phyloP scores from a whole-genome alignment of 1,284 basidiomycete genomes.

The Kalmanozyma brasiliensis region DNA sequence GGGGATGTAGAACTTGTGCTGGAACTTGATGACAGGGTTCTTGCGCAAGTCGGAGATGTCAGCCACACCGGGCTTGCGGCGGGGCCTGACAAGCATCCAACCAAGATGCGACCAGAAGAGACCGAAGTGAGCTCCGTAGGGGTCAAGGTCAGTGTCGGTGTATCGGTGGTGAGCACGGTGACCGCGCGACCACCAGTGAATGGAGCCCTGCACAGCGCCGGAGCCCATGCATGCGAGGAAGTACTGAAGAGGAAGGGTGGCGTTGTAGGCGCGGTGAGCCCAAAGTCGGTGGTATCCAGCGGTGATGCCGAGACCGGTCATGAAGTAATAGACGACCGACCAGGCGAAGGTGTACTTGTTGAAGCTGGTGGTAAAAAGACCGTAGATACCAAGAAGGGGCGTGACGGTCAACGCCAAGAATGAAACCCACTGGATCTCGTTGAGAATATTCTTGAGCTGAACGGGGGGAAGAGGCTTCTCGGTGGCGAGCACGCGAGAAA shows the following conservation, averaged over 20 bases:
- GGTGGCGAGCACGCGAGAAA: conserved; percentile 53
- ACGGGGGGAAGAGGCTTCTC: conserved; percentile 63
- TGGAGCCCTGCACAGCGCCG: conserved; percentile 65
- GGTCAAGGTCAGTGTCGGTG: conserved; percentile 68
- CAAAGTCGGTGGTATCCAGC: conserved; percentile 66
- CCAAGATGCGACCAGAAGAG: conserved; percentile 67
- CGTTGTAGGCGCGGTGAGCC: conserved; percentile 66
- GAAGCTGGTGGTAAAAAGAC: conserved; percentile 57
- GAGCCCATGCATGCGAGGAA: conserved; percentile 65
- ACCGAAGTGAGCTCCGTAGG: conserved; percentile 66
- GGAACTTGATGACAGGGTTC: conserved; percentile 66
- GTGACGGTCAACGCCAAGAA: conserved; percentile 60
- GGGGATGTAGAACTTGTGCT: conserved; percentile 66
- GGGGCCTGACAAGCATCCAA: conserved; percentile 67
- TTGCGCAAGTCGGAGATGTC: conserved; percentile 65
- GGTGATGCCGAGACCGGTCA: conserved; percentile 66
- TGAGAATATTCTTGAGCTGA: conserved; percentile 60
- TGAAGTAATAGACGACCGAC: conserved; percentile 63
- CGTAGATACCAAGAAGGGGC: conserved; percentile 60
- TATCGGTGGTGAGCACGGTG: conserved; percentile 68
- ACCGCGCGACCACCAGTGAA: conserved; percentile 67
- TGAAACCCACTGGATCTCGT: conserved; percentile 67
- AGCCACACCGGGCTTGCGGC: conserved; percentile 66
- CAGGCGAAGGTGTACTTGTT: conserved; percentile 52
- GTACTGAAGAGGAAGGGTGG: conserved; percentile 58